Conservation (phyloP, 208 protist genomes). For the Trypanosoma avium region DNA sequence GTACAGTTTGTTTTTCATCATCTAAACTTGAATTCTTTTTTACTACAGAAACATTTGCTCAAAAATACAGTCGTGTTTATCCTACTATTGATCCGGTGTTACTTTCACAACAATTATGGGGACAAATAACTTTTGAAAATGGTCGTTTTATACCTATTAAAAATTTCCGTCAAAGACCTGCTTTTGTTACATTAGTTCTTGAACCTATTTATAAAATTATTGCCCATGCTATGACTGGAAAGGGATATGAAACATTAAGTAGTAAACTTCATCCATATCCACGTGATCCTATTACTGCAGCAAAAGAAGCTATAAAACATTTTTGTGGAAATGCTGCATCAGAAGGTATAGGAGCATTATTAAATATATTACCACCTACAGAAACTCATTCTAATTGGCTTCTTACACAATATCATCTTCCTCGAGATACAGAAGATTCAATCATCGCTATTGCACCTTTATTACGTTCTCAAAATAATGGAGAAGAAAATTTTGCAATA, state of each 20-base stretch:
- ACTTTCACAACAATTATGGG: slow-evolving; percentile 96
- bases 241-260: slow-evolving; percentile 47
- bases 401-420: slow-evolving; percentile 38
- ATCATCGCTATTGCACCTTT: slow-evolving; percentile 60
- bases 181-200: slow-evolving; percentile 99
- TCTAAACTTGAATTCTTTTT: slow-evolving; percentile 91
- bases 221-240: slow-evolving; percentile 65
- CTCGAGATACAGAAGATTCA: slow-evolving; percentile 13
- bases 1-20: slow-evolving; percentile 93
- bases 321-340: slow-evolving; percentile 57
- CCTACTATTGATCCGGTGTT: slow-evolving; percentile 28
- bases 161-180: slow-evolving; percentile 63
- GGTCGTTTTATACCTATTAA: slow-evolving; percentile 59
- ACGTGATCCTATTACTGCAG: slow-evolving; percentile 54
- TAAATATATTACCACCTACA: slow-evolving; percentile 55
- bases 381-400: slow-evolving; percentile 43
- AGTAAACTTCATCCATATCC: slow-evolving; percentile 47
- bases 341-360: slow-evolving; percentile 62
- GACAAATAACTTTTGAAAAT: slow-evolving; percentile 93
- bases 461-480: slow-evolving; percentile 46
- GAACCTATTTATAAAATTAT: slow-evolving; percentile 99
- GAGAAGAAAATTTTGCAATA: slow-evolving; percentile 46
- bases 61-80: slow-evolving; percentile 90
- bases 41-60: slow-evolving; percentile 94
- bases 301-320: slow-evolving; percentile 65